These are phyloP conservation scores for Tolypocladium ophioglossoides DNA, from an alignment of 2,329 filamentous ascomycete species.

Conservation along the genomic window DNA sequence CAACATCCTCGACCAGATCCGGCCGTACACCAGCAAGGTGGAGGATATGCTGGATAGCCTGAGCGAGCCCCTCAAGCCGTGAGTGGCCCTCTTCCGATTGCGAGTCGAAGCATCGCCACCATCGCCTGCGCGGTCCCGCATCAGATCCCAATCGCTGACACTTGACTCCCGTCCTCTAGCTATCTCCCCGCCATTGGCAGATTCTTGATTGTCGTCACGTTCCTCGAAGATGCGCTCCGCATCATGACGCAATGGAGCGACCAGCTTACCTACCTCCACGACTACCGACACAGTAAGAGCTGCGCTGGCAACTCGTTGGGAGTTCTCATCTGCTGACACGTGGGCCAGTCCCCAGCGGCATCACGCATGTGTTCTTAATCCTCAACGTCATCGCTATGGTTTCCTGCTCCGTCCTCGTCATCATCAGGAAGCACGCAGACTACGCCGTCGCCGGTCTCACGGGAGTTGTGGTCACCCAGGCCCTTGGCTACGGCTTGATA, in stretches of 20 bases:
- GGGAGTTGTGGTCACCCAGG: conserved; percentile 83
- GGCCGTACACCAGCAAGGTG: conserved; percentile 95
- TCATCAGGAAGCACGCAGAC: conserved; percentile 84
- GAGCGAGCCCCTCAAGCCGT: conserved; percentile 93
- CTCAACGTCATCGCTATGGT: conserved; percentile 84
- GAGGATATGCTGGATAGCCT: conserved; percentile 84
- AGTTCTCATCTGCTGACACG: neutral
- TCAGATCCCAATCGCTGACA: conserved; percentile 6
- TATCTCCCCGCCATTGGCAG: conserved; percentile 92
- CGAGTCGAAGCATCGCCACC: neutral
- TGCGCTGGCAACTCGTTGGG: neutral
- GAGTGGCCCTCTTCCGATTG: conserved; percentile 13
- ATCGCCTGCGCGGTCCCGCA: neutral
- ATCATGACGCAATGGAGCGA: conserved; percentile 98
- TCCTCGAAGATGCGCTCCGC: conserved; percentile 89
- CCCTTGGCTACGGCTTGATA: conserved; percentile 92
- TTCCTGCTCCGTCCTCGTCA: conserved; percentile 73
- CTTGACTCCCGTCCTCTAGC: conserved; percentile 33
- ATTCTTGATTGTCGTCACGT: conserved; percentile 96
- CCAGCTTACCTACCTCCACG: conserved; percentile 83
- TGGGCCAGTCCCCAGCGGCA: conserved; percentile 63
- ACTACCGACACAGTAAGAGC: conserved; percentile 81
- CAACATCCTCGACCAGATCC: conserved; percentile 64
- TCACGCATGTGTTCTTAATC: conserved; percentile 90
- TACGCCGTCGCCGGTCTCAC: conserved; percentile 87